Evolutionary conservation across 2,329 filamentous ascomycete genomes (phyloP).

Genomic region (Aspergillus sergii): DNA sequence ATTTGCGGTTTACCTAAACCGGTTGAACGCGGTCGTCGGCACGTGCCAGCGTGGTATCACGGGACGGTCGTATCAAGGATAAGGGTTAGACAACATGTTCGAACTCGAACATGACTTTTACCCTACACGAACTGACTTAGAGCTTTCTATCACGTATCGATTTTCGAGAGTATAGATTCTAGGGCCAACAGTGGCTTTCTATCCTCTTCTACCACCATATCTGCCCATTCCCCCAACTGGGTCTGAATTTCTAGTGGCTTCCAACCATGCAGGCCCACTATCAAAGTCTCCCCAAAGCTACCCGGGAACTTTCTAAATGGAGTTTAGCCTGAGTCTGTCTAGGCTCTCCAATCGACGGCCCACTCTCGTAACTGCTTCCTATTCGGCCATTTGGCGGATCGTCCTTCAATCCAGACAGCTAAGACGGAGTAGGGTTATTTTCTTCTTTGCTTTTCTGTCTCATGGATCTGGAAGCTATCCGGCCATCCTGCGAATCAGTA

Average conservation of each 20-base stretch:
- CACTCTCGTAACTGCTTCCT: constrained; percentile 4
- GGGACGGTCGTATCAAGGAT: not conserved
- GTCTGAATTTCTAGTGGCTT: not conserved
- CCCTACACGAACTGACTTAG: not conserved
- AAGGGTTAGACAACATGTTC: not conserved
- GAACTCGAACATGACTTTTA: no score
- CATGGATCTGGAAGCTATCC: constrained; percentile 10
- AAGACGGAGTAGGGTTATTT: constrained; percentile 11
- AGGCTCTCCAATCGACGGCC: constrained; percentile 8
- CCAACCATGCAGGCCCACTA: constrained; percentile 1
- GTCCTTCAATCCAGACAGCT: constrained; percentile 1
- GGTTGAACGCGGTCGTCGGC: not conserved
- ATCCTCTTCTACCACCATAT: not conserved
- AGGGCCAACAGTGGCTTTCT: not conserved
- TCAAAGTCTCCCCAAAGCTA: not conserved
- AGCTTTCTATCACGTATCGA: not conserved
- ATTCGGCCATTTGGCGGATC: constrained; percentile 15
- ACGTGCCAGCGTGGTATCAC: not conserved
- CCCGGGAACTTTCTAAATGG: not conserved
- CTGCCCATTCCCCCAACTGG: not conserved
- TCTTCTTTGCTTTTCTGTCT: constrained; percentile 12
- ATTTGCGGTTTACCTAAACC: not conserved
- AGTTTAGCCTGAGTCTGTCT: not conserved
- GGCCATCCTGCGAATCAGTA: constrained; percentile 15
- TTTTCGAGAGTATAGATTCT: not conserved